Conservation (phyloP, 495 filamentous ascomycete species). For the Penicillium steckii region DNA sequence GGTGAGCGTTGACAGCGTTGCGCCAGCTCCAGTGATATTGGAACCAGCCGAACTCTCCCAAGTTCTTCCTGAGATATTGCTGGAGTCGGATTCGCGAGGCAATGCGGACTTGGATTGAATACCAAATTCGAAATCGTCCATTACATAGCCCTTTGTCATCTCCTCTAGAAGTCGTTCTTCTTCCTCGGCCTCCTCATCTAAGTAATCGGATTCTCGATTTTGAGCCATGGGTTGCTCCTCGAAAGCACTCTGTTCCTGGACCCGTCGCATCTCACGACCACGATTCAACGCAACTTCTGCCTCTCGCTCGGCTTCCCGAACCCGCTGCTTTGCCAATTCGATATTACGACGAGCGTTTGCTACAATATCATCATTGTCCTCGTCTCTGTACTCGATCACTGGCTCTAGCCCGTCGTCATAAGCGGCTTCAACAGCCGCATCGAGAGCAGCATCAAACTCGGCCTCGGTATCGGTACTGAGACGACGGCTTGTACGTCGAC, state of each 20-base stretch:
- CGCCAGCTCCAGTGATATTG: slow-evolving; percentile 71
- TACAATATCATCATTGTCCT: slow-evolving; percentile 43
- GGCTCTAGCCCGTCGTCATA: slow-evolving; percentile 92
- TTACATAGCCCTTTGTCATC: slow-evolving; percentile 82
- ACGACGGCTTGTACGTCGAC: slow-evolving; percentile 62
- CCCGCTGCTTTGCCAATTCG: slow-evolving; percentile 74
- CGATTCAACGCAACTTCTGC: slow-evolving; percentile 60
- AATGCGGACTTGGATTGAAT: slow-evolving; percentile 70
- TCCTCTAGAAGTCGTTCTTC: slow-evolving; percentile 91
- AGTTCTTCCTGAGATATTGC: slow-evolving; percentile 76
- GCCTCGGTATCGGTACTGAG: slow-evolving; percentile 79
- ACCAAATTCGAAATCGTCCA: slow-evolving; percentile 85
- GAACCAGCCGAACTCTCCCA: slow-evolving; percentile 87
- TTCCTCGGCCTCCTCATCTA: slow-evolving; percentile 80
- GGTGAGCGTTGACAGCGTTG: slow-evolving; percentile 71
- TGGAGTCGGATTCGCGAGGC: slow-evolving; percentile 87
- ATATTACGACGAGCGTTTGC: slow-evolving; percentile 66
- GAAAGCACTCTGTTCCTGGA: slow-evolving; percentile 30
- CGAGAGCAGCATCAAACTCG: slow-evolving; percentile 91
- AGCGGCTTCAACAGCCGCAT: slow-evolving; percentile 93
- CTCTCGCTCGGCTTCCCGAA: slow-evolving; percentile 76
- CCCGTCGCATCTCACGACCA: slow-evolving; percentile 39
- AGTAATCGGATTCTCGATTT: slow-evolving; percentile 44
- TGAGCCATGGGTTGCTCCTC: slow-evolving; percentile 31
- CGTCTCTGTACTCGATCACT: slow-evolving; percentile 44